Percentiles rank a stretch among this genome's conserved stretches.
Evolutionary conservation across 345 rosid species (phyloP).

Genomic region (Adansonia digitata): DNA sequence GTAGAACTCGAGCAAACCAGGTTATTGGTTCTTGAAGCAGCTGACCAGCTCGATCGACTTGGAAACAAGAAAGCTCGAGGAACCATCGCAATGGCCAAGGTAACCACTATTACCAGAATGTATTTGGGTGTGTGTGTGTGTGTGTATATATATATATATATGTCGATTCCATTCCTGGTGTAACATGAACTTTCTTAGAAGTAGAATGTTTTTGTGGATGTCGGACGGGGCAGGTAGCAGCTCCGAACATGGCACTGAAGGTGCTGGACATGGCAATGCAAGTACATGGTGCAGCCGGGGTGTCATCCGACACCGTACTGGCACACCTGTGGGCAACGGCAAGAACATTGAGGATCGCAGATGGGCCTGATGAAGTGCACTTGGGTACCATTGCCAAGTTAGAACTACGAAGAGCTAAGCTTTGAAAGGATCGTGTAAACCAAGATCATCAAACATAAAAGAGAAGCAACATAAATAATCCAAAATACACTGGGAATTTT

Average conservation of each 20-base stretch:
- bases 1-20: slow-evolving; percentile 79
- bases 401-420: slow-evolving; percentile 62
- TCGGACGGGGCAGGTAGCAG: slow-evolving; percentile 65
- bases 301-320: slow-evolving; percentile 73
- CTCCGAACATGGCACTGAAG: slow-evolving; percentile 88
- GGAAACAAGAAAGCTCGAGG: slow-evolving; percentile 89
- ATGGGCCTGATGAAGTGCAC: slow-evolving; percentile 96
- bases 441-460: slow-evolving; percentile 8
- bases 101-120: slow-evolving; percentile 9
- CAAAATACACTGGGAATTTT: neutral
- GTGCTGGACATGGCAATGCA: slow-evolving; percentile 89
- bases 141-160: too few species aligned
- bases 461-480: neutral
- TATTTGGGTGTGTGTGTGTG: too few species aligned
- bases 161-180: neutral
- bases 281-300: slow-evolving; percentile 84
- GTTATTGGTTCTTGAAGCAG: slow-evolving; percentile 83
- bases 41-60: slow-evolving; percentile 80
- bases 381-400: slow-evolving; percentile 82
- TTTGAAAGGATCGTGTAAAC: neutral
- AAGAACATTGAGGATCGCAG: slow-evolving; percentile 77
- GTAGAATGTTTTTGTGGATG: neutral
- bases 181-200: neutral
- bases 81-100: slow-evolving; percentile 94
- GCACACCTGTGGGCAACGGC: slow-evolving; percentile 90